Percentiles rank a stretch among this genome's conserved stretches.
Conservation (phyloP, 2,329 filamentous ascomycete genomes). For the Claviceps pazoutovae region DNA sequence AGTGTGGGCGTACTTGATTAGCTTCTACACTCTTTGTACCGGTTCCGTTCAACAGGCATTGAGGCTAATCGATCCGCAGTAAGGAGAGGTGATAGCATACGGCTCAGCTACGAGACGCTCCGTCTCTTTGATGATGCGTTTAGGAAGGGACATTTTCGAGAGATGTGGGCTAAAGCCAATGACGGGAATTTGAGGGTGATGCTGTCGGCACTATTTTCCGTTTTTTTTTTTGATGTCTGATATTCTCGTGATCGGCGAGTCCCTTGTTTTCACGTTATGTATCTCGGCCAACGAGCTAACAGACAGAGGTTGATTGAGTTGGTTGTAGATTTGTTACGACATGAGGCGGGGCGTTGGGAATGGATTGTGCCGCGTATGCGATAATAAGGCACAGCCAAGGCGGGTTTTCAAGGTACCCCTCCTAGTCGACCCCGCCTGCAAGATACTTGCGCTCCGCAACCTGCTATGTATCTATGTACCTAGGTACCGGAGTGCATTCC, state of each 20-base stretch:
- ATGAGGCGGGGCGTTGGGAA: slow-evolving; percentile 6
- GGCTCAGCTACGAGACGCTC: slow-evolving; percentile 94
- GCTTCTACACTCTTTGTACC: not conserved
- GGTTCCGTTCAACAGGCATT: not conserved
- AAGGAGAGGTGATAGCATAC: slow-evolving; percentile 37
- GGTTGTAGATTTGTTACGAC: not conserved
- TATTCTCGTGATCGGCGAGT: not conserved
- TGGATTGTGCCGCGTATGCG: slow-evolving; percentile 5
- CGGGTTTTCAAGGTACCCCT: not conserved
- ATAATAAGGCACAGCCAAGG: not conserved
- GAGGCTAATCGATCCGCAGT: slow-evolving; percentile 3
- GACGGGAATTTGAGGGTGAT: not conserved
- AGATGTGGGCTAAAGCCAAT: not conserved
- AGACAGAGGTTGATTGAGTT: not conserved
- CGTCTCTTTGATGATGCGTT: slow-evolving; percentile 97
- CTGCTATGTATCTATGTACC: no score
- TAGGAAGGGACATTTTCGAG: slow-evolving; percentile 59
- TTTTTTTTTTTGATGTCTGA: not conserved
- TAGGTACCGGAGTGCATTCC: no score
- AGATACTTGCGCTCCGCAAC: not conserved
- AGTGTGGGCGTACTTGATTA: not conserved
- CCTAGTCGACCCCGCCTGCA: not conserved
- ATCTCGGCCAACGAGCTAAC: not conserved
- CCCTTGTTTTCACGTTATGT: not conserved
- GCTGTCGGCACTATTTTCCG: not conserved